phyloP scores from a whole-genome alignment of 2,329 filamentous ascomycete species.

The Monosporascus sp. region DNA sequence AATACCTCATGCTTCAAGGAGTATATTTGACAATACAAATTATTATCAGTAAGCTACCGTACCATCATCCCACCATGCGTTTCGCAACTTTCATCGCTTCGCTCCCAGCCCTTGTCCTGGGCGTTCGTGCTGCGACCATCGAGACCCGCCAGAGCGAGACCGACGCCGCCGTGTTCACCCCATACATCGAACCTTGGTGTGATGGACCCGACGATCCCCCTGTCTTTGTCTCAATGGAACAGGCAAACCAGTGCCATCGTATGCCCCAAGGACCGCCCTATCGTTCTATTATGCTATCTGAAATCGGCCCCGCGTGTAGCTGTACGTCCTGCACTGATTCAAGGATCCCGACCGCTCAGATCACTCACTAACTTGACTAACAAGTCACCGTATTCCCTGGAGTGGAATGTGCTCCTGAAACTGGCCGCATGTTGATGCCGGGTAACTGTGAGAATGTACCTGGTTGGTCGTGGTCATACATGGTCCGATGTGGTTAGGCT shows the following conservation, averaged over 20 bases:
- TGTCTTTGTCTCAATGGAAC: background rate
- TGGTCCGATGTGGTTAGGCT: background rate
- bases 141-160: background rate
- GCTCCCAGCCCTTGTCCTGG: background rate
- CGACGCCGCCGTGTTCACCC: background rate
- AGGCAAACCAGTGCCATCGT: background rate
- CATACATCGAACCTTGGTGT: no score
- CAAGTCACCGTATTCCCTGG: background rate
- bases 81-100: background rate
- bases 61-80: background rate
- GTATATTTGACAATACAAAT: no score
- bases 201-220: no score
- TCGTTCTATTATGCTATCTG: background rate
- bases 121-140: background rate
- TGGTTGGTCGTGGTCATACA: background rate
- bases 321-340: background rate
- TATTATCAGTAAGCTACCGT: no score
- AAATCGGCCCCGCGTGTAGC: background rate
- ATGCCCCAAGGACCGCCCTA: background rate
- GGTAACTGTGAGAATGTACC: background rate
- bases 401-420: background rate
- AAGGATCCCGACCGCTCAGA: background rate
- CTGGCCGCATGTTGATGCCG: background rate
- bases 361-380: background rate
- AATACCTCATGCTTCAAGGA: no score